Base-by-base conservation (phyloP, 768 basidiomycete species). In the Lactarius tabidus region DNA sequence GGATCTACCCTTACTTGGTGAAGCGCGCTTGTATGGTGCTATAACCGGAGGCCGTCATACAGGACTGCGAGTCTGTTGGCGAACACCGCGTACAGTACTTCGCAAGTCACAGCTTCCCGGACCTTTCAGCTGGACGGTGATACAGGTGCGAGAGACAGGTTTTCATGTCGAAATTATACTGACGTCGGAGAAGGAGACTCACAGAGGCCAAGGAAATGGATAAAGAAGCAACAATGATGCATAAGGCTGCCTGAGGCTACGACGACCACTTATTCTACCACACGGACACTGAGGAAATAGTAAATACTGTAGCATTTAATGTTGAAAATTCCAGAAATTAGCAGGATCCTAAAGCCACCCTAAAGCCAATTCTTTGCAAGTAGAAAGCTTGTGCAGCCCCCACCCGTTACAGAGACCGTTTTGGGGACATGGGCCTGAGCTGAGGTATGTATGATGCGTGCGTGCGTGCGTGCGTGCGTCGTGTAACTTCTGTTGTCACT, bases 171-270 rank as follows among this genome's bases (percentile, higher is more conserved):
- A 51, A 20, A 56, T 35, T 43, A 60, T 57, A 67, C 29, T 43
- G 57, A 68, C 36, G 43, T 59, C 67, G 66, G 62, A 69, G 61
- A 41, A 41, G 38, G 18, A 29, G 53, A 53, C 57, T 60, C 59
- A 60, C 67, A 63, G 41, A 23, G 48, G 35, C 35, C 58, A 57
- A 23, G 33, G 17, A 59, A 35, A 69, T 66, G 52, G 61, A 68
- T 38, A 51, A 60, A 38, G 62, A 59, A 41, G 51, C 58, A 15
- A 60, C 28, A 31, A 12, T 7, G 2, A 36, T 36, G 36, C 17
- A 15, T n/a, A 45, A 45, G 43, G 20, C 43, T 1, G n/a, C 43
- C 43, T n/a, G 20, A 17, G 6, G 38, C 38, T 38, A 9, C 38
- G 4, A n/a, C n/a, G 4, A 33, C 9, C 9, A 10, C 3, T 6